phyloP scores from a whole-genome alignment of 257 asterid genomes.

The Phtheirospermum japonicum region DNA sequence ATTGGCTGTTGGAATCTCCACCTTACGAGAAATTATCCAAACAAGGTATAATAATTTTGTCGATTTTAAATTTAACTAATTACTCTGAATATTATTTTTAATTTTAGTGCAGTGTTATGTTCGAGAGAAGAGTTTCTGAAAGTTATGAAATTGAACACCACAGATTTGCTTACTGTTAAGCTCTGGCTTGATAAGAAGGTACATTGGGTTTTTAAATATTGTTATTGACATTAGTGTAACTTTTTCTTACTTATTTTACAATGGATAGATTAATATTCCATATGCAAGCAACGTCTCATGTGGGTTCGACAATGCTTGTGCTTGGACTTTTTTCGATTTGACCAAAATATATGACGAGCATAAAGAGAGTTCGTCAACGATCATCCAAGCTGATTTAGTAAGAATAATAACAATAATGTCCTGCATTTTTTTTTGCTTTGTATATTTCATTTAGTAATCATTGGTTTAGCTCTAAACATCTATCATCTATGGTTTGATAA shows the following conservation, averaged over 20 bases:
- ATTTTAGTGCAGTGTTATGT: constrained; percentile 55
- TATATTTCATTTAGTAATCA: no score
- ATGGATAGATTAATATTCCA: constrained; percentile 48
- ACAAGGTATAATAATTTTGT: constrained; percentile 33
- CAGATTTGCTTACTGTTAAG: constrained; percentile 56
- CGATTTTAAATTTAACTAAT: no score
- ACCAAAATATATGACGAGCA: constrained; percentile 40
- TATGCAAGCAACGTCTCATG: constrained; percentile 49
- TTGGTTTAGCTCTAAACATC: no score
- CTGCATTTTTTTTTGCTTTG: no score
- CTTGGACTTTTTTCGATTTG: constrained; percentile 61
- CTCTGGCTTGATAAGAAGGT: constrained; percentile 61
- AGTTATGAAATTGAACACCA: constrained; percentile 52
- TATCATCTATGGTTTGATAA: no score
- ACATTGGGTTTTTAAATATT: neutral
- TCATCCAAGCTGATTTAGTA: no score
- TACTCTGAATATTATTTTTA: constrained; percentile 12
- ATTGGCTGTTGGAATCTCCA: no score
- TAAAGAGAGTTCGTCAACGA: constrained; percentile 38
- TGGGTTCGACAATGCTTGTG: constrained; percentile 41
- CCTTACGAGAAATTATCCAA: constrained; percentile 54
- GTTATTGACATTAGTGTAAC: neutral
- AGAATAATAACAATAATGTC: no score
- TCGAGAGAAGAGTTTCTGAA: constrained; percentile 61
- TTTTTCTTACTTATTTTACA: neutral